These are phyloP conservation scores for Amoeboradix gromovi DNA, from an alignment of 371 early-diverging fungal genomes.

Conservation along the genomic window DNA sequence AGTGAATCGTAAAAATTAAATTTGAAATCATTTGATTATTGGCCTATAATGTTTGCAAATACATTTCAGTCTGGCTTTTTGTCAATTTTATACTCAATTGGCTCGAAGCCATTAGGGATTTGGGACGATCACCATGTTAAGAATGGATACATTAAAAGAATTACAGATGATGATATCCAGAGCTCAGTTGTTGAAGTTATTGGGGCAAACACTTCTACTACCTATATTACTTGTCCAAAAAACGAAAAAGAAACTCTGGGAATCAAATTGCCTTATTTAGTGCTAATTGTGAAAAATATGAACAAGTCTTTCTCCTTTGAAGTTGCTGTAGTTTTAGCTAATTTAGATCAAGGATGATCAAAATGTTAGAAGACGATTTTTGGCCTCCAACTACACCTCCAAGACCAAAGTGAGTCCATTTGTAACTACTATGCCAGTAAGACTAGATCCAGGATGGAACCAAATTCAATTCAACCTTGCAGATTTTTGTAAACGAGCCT, in stretches of 20 bases:
- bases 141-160: slow-evolving; percentile 37
- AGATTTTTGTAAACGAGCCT: slow-evolving; percentile 52
- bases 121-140: slow-evolving; percentile 35
- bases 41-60: neutral
- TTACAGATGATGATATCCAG: slow-evolving; percentile 48
- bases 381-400: slow-evolving; percentile 67
- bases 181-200: slow-evolving; percentile 46
- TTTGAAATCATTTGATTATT: too few relatives aligned
- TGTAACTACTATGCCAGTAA: slow-evolving; percentile 72
- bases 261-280: slow-evolving; percentile 60
- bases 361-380: slow-evolving; percentile 38
- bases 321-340: slow-evolving; percentile 18
- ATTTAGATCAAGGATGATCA: slow-evolving; percentile 37
- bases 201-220: slow-evolving; percentile 42
- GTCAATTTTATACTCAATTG: neutral
- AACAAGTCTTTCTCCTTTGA: slow-evolving; percentile 71
- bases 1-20: too few relatives aligned
- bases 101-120: slow-evolving; percentile 51
- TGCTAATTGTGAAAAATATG: slow-evolving; percentile 53
- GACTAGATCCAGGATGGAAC: slow-evolving; percentile 83
- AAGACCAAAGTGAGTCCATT: slow-evolving; percentile 49
- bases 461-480: slow-evolving; percentile 59
- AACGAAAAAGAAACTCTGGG: slow-evolving; percentile 42
- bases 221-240: slow-evolving; percentile 59
- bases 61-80: neutral